Evolutionary conservation across 208 protist genomes (phyloP), one percentile per base, ranked within the genome.

Genomic region (Baffinella frigidus): DNA sequence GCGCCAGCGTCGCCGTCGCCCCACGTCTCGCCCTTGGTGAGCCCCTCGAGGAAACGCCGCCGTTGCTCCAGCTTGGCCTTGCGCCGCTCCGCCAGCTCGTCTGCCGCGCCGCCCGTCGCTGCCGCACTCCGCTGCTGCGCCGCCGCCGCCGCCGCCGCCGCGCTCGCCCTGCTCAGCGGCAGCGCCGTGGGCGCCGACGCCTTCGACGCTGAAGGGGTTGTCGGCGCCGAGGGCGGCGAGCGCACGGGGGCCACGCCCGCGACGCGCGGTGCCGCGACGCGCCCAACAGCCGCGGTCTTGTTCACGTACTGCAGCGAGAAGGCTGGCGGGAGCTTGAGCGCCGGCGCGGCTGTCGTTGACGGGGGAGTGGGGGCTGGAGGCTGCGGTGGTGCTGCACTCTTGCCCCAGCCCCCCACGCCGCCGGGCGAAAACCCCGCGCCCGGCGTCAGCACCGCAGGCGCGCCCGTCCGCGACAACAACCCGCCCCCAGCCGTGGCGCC

Each of bases 11-110:
- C 71, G 24, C 39, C 39, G 20, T 80, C 71, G 11, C n/a, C 71
- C 27, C 41, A 17, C 39, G 36, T 35, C 43, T 80, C 71, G 3
- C 39, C 36, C 71, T 80, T 80, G 30, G 71, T 35, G 39, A 80
- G 71, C 43, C 41, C 71, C 43, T 80, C 71, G 24, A 80, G 24
- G 20, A 80, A 80, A 17, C 41, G n/a, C 43, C 71, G 1, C 39
- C 71, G 3, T 30, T 80, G 71, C 71, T 80, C 71, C 71, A 80
- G 71, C 43, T 80, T 80, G 30, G n/a, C 71, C 43, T 30, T 80
- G 24, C 71, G 20, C 24, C 36, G 56, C 56, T 64, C 30, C 24
- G 24, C 41, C 71, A 24, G 24, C 71, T 80, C 43, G 24, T 80
- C 43, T 17, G 30, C 71, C 11, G 5, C 71, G 24, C 71, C 43